These are phyloP conservation scores for Penicillium verhagenii DNA, from an alignment of 495 filamentous ascomycete genomes.

Conservation along the genomic window DNA sequence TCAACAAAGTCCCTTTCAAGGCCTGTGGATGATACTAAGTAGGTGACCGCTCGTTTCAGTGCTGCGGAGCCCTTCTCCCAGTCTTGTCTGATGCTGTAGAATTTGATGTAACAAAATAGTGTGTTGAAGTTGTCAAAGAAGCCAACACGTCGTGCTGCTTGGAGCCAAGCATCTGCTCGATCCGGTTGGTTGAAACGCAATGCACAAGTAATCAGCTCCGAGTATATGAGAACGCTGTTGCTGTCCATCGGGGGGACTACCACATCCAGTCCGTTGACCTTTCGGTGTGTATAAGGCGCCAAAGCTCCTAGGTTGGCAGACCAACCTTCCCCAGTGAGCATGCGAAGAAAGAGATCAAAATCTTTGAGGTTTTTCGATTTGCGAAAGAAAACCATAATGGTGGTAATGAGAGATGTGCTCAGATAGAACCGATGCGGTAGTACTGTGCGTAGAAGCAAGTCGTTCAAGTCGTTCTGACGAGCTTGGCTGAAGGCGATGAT, in stretches of 20 bases:
- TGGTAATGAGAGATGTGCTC: slow-evolving; percentile 35
- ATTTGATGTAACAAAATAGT: slow-evolving; percentile 38
- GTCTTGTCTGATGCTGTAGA: slow-evolving; percentile 39
- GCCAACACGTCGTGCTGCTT: slow-evolving; percentile 35
- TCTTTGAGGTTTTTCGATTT: slow-evolving; percentile 45
- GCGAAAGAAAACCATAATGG: slow-evolving; percentile 38
- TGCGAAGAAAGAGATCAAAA: slow-evolving; percentile 43
- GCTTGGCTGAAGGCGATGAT: slow-evolving; percentile 39
- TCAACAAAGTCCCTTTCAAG: slow-evolving; percentile 25
- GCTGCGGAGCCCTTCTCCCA: slow-evolving; percentile 37
- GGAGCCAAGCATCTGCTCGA: slow-evolving; percentile 44
- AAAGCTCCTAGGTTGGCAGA: slow-evolving; percentile 35
- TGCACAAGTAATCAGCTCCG: slow-evolving; percentile 34
- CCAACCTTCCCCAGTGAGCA: slow-evolving; percentile 39
- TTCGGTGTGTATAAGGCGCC: slow-evolving; percentile 21
- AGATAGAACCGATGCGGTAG: slow-evolving; percentile 41
- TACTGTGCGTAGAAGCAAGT: slow-evolving; percentile 38
- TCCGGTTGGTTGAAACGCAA: slow-evolving; percentile 46
- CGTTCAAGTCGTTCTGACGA: slow-evolving; percentile 43
- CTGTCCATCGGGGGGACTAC: slow-evolving; percentile 36
- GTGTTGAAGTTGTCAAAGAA: slow-evolving; percentile 43
- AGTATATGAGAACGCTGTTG: slow-evolving; percentile 35
- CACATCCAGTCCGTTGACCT: slow-evolving; percentile 32
- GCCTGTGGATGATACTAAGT: slow-evolving; percentile 35
- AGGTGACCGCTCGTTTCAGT: slow-evolving; percentile 37